phyloP scores from a whole-genome alignment of 192 early-diverging fungal genomes.

The Lobosporangium transversale region DNA sequence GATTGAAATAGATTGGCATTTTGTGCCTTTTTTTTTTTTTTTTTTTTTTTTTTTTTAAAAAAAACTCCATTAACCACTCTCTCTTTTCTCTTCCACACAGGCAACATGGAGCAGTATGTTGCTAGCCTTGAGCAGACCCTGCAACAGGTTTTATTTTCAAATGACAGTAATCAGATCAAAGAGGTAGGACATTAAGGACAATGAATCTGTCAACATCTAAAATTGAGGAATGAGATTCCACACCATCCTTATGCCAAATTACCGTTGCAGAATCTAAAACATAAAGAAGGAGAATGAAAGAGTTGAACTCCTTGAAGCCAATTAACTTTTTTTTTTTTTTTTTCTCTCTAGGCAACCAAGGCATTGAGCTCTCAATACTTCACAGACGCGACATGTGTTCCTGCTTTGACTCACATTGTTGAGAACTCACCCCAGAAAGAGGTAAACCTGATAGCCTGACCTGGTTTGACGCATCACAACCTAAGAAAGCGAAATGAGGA shows the following conservation, averaged over 20 bases:
- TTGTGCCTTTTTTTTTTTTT: conserved; percentile 5
- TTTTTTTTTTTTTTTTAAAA: no score
- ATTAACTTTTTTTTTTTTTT: neutral
- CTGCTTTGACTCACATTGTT: conserved; percentile 82
- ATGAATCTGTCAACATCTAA: neutral
- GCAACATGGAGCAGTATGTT: conserved; percentile 64
- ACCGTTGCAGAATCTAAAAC: neutral
- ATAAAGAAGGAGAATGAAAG: neutral
- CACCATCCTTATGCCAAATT: neutral
- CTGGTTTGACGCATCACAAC: neutral
- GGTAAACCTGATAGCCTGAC: no score
- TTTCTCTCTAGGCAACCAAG: conserved; percentile 66
- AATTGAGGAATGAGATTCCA: neutral
- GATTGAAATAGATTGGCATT: no score
- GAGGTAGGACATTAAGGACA: conserved; percentile 18
- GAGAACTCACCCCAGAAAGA: conserved; percentile 68
- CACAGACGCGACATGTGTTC: conserved; percentile 74
- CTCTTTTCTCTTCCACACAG: conserved; percentile 1
- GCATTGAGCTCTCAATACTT: conserved; percentile 82
- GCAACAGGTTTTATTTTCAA: conserved; percentile 63
- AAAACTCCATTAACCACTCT: conserved; percentile 1
- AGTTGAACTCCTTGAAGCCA: neutral
- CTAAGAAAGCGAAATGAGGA: neutral
- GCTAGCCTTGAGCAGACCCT: conserved; percentile 64
- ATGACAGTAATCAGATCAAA: conserved; percentile 66